A percentile compares a stretch with the other conserved stretches of the same genome.
These are phyloP conservation scores for Fistulifera pelliculosa DNA, from an alignment of 108 stramenopile species.

Conservation along the genomic window DNA sequence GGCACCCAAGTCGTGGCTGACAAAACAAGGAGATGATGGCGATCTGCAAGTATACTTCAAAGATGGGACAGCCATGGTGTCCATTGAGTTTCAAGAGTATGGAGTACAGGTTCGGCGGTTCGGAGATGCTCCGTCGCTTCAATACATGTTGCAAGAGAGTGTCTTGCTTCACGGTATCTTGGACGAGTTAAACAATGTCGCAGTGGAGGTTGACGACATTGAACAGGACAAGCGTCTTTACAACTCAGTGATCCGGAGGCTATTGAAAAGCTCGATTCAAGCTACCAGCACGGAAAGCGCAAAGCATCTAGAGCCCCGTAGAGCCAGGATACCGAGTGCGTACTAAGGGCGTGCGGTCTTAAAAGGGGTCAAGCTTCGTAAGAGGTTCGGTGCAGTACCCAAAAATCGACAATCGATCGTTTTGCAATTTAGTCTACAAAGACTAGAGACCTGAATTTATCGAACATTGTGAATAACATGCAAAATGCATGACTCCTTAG, in stretches of 20 bases:
- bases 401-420: no score
- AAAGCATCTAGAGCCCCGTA: no score
- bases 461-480: no score
- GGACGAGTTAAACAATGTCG: slow-evolving; percentile 53
- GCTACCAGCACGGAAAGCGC: slow-evolving; percentile 58
- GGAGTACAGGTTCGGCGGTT: slow-evolving; percentile 36
- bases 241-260: slow-evolving; percentile 34
- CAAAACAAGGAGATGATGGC: slow-evolving; percentile 34
- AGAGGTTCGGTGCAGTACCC: no score
- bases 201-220: slow-evolving; percentile 36
- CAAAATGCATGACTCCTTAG: no score
- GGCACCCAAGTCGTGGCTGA: slow-evolving; percentile 36
- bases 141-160: slow-evolving; percentile 68
- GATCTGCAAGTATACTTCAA: slow-evolving; percentile 49
- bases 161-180: slow-evolving; percentile 59
- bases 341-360: no score
- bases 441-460: no score
- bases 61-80: slow-evolving; percentile 56
- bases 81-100: slow-evolving; percentile 18
- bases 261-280: slow-evolving; percentile 39
- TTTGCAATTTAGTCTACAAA: no score
- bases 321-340: no score
- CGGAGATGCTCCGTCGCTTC: slow-evolving; percentile 48
- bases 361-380: no score
- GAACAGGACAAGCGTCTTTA: slow-evolving; percentile 49